phyloP scores from a whole-genome alignment of 2,329 filamentous ascomycete species.

The Chaetoscypha palmicola region DNA sequence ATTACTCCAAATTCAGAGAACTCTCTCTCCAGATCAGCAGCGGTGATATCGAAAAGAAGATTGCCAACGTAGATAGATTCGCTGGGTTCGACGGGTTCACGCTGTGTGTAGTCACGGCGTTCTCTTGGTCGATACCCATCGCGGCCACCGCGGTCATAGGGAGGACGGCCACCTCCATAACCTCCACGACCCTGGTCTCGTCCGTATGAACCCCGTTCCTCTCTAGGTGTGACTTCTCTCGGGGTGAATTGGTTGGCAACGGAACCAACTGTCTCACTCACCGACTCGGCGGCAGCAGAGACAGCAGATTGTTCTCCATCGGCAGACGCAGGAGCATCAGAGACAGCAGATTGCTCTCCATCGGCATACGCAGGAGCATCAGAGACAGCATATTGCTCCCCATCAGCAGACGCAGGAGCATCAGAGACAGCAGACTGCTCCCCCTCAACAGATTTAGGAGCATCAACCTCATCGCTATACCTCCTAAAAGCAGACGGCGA shows the following conservation, averaged over 20 bases:
- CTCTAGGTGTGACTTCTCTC: no score
- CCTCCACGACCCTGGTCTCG: not conserved
- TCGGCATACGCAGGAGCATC: not conserved
- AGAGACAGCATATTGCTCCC: not conserved
- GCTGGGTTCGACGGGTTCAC: not conserved
- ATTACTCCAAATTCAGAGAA: conserved; percentile 53
- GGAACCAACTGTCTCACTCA: no score
- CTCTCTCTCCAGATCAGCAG: conserved; percentile 50
- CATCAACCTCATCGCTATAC: conserved; percentile 39
- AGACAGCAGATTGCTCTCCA: no score
- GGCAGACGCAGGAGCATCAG: conserved; percentile 24
- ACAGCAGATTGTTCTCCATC: conserved; percentile 17
- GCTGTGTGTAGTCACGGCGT: not conserved
- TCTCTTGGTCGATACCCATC: not conserved
- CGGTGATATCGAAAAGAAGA: conserved; percentile 60
- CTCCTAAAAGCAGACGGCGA: conserved; percentile 36
- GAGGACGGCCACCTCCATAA: not conserved
- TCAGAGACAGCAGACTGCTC: conserved; percentile 17
- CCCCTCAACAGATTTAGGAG: conserved; percentile 23
- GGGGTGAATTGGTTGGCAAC: no score
- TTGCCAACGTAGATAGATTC: conserved; percentile 58
- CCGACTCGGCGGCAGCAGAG: conserved; percentile 21
- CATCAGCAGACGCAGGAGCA: conserved; percentile 20
- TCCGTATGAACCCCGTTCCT: no score
- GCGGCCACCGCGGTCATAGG: not conserved